Conservation (phyloP, 2,329 filamentous ascomycete species). For the Aschersonia sp. region DNA sequence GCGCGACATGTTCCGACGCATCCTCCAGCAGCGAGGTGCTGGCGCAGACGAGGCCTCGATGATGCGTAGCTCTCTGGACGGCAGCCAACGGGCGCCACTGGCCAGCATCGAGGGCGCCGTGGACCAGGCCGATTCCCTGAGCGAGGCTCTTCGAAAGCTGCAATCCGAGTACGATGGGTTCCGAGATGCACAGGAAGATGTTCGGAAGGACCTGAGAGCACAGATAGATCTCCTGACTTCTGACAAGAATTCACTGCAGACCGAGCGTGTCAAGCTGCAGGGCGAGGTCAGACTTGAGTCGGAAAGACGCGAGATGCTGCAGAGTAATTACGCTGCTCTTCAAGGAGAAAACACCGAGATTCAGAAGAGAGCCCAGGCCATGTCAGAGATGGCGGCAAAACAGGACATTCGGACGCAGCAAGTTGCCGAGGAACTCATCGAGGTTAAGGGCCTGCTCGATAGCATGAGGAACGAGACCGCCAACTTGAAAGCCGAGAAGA, state of each 20-base stretch:
- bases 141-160: conserved; percentile 69
- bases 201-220: conserved; percentile 68
- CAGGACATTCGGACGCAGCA: conserved; percentile 85
- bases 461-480: conserved; percentile 81
- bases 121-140: conserved; percentile 47
- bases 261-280: conserved; percentile 62
- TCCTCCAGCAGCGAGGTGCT: conserved; percentile 60
- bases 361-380: conserved; percentile 61
- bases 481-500: conserved; percentile 89
- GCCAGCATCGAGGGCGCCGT: conserved; percentile 40
- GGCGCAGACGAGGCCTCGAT: conserved; percentile 49
- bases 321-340: conserved; percentile 71
- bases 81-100: conserved; percentile 36
- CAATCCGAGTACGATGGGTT: conserved; percentile 84
- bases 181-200: conserved; percentile 68
- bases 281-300: conserved; percentile 71
- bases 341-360: conserved; percentile 77
- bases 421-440: conserved; percentile 82
- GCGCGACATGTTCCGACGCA: conserved; percentile 92
- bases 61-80: conserved; percentile 57
- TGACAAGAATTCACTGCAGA: conserved; percentile 71
- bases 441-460: conserved; percentile 67
- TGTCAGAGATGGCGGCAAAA: conserved; percentile 74
- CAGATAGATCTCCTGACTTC: conserved; percentile 70
- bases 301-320: conserved; percentile 78